Conservation (phyloP, 345 rosid species). For the Acer negundo region DNA sequence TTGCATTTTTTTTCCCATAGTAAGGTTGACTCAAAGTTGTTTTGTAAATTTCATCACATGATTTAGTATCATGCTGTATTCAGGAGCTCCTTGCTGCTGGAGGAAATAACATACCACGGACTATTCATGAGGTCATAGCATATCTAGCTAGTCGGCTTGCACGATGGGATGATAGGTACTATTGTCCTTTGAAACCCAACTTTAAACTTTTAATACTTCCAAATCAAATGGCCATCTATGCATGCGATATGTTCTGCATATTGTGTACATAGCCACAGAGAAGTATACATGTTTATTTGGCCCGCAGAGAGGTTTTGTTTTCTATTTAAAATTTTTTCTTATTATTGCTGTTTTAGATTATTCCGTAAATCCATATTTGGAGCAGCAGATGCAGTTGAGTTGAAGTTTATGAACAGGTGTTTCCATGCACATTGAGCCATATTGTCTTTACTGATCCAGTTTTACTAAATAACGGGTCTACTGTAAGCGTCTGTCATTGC, state of each 20-base stretch:
- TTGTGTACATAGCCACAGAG: not conserved
- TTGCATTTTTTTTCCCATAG: not conserved
- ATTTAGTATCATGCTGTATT: conserved; percentile 6
- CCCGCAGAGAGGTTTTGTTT: not conserved
- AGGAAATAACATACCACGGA: conserved; percentile 42
- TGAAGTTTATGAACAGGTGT: conserved; percentile 76
- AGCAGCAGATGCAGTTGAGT: conserved; percentile 66
- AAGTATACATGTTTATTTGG: not conserved
- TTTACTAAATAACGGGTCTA: not conserved
- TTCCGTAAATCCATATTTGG: conserved; percentile 61
- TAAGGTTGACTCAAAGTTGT: not conserved
- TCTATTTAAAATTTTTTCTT: not conserved
- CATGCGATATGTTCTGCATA: not conserved
- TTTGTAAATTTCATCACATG: not conserved
- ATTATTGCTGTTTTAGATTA: conserved; percentile 33
- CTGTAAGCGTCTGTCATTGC: not conserved
- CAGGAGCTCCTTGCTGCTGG: conserved; percentile 67
- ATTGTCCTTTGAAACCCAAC: not conserved
- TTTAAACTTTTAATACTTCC: not conserved
- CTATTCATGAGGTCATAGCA: conserved; percentile 57
- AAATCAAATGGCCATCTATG: not conserved
- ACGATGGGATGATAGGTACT: conserved; percentile 70
- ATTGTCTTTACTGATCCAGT: not conserved
- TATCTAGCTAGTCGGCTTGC: conserved; percentile 64
- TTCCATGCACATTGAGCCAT: conserved; percentile 10